Conservation (phyloP, 2,329 filamentous ascomycete species). For the Orbilia brochopaga region DNA sequence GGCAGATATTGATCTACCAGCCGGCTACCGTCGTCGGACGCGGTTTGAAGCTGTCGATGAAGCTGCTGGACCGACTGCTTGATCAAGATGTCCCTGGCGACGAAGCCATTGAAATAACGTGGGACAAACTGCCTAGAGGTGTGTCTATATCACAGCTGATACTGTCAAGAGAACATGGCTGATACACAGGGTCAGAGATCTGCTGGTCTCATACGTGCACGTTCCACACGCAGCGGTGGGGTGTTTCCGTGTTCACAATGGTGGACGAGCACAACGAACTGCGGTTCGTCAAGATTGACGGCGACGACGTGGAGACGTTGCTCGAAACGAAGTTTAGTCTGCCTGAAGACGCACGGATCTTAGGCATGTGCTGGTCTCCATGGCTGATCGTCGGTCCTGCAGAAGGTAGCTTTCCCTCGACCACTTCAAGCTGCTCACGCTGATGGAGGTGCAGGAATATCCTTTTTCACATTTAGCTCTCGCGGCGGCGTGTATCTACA, state of each 20-base stretch:
- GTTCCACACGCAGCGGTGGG: conserved; percentile 34
- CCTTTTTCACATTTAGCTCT: conserved; percentile 32
- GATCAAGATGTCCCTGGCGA: conserved; percentile 45
- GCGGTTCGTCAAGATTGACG: conserved; percentile 31
- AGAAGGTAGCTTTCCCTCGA: conserved; percentile 14
- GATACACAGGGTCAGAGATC: conserved; percentile 23
- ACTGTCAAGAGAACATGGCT: background rate
- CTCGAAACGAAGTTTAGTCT: conserved; percentile 13
- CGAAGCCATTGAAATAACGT: conserved; percentile 33
- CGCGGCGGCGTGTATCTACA: conserved; percentile 10
- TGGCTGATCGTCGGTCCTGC: conserved; percentile 31
- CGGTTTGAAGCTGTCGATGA: conserved; percentile 38
- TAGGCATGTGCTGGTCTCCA: conserved; percentile 42
- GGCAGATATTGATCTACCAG: conserved; percentile 43
- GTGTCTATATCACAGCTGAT: background rate
- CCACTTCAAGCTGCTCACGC: background rate
- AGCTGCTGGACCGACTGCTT: conserved; percentile 34
- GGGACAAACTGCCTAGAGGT: conserved; percentile 48
- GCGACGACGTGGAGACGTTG: conserved; percentile 32
- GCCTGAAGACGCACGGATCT: conserved; percentile 15
- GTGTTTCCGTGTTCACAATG: conserved; percentile 40
- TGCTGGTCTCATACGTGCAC: conserved; percentile 45
- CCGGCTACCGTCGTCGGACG: conserved; percentile 39
- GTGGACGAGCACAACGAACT: conserved; percentile 38
- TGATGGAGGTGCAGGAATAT: conserved; percentile 14